Evolutionary conservation across 495 filamentous ascomycete genomes (phyloP).

Genomic region (Aspergillus egyptiacus): DNA sequence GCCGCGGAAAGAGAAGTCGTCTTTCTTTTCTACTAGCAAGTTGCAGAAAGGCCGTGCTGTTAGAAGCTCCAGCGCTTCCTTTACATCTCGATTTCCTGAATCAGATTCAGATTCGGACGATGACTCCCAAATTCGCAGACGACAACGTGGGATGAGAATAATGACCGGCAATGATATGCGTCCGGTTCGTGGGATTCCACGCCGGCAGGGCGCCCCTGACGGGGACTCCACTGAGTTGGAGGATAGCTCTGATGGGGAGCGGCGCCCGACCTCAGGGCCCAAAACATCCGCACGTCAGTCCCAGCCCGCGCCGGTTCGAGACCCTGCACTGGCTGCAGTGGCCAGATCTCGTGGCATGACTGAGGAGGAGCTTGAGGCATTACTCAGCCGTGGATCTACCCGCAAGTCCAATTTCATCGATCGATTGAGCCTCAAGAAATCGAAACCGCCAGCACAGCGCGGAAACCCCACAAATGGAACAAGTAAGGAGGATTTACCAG

Average conservation of each 20-base stretch:
- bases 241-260: conserved; percentile 50
- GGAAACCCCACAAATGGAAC: conserved; percentile 29
- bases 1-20: conserved; percentile 32
- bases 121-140: conserved; percentile 29
- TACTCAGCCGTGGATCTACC: conserved; percentile 25
- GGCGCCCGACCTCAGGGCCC: conserved; percentile 7
- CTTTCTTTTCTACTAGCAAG: conserved; percentile 46
- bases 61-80: conserved; percentile 17
- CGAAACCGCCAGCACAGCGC: conserved; percentile 31
- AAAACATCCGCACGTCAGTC: conserved; percentile 8
- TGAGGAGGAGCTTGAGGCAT: conserved; percentile 35
- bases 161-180: conserved; percentile 71
- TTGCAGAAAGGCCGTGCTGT: conserved; percentile 31
- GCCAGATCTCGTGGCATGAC: conserved; percentile 39
- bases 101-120: conserved; percentile 67
- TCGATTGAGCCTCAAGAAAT: conserved; percentile 36
- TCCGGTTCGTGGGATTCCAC: conserved; percentile 62
- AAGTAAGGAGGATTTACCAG: conserved; percentile 31
- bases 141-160: conserved; percentile 71
- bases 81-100: conserved; percentile 51
- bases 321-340: conserved; percentile 36
- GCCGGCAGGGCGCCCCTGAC: conserved; percentile 42
- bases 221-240: conserved; percentile 67
- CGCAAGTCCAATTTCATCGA: conserved; percentile 37
- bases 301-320: conserved; percentile 11